Conservation (phyloP, 257 asterid species). For the Lithospermum erythrorhizon region DNA sequence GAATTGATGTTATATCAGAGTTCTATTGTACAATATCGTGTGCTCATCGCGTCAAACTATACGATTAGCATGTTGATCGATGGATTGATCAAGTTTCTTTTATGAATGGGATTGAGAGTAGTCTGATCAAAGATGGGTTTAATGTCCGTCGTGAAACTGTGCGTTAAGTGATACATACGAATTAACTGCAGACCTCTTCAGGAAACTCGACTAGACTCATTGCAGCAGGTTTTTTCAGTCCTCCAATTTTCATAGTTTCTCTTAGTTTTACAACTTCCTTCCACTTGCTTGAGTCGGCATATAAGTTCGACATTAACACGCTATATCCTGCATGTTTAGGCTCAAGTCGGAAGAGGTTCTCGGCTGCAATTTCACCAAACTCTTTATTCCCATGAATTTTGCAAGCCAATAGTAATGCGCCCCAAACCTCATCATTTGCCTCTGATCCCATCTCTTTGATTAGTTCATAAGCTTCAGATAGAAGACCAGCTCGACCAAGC, state of each 20-base stretch:
- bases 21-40: no score
- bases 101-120: no score
- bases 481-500: slow-evolving; percentile 17
- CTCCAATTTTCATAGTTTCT: slow-evolving; percentile 15
- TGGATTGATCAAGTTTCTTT: no score
- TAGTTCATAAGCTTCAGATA: slow-evolving; percentile 12
- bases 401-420: slow-evolving; percentile 18
- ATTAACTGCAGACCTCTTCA: neutral
- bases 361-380: slow-evolving; percentile 10
- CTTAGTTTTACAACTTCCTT: slow-evolving; percentile 14
- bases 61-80: no score
- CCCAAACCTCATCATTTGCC: slow-evolving; percentile 18
- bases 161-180: no score
- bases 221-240: slow-evolving; percentile 6
- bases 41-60: no score
- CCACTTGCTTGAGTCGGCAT: slow-evolving; percentile 18
- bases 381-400: slow-evolving; percentile 12
- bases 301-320: slow-evolving; percentile 15
- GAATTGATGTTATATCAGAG: neutral
- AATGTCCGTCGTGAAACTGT: no score
- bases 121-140: no score
- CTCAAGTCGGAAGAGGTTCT: slow-evolving; percentile 12
- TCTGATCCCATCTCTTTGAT: slow-evolving; percentile 13
- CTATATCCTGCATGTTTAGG: slow-evolving; percentile 11
- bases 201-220: neutral